phyloP scores from a whole-genome alignment of 1,139 yeast genomes.

The Pichia sp. region DNA sequence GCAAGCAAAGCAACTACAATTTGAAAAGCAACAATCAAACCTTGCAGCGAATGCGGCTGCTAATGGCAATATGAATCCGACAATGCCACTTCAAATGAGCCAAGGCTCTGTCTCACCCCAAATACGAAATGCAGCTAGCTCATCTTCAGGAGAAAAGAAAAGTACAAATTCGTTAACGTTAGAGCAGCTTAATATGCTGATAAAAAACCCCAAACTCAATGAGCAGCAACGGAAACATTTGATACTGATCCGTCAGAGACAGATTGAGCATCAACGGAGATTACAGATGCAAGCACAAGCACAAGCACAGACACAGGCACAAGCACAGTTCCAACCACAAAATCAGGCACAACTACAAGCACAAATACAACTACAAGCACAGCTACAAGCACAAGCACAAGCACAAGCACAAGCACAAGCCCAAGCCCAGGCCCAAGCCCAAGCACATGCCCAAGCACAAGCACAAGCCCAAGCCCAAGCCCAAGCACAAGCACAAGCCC shows the following conservation, averaged over 20 bases:
- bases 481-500: constrained; percentile 20
- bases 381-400: constrained; percentile 14
- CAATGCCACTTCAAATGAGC: constrained; percentile 19
- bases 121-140: neutral
- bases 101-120: constrained; percentile 21
- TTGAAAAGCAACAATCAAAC: constrained; percentile 21
- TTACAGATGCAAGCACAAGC: constrained; percentile 20
- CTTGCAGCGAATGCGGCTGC: constrained; percentile 27
- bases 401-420: constrained; percentile 29
- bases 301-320: constrained; percentile 16
- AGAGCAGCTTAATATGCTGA: constrained; percentile 18
- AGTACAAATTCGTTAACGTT: constrained; percentile 9
- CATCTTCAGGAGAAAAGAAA: constrained; percentile 8
- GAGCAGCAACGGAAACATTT: constrained; percentile 19
- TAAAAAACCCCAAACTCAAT: constrained; percentile 17
- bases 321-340: constrained; percentile 9
- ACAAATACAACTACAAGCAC: constrained; percentile 20
- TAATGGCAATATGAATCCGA: constrained; percentile 9
- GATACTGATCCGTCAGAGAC: constrained; percentile 16
- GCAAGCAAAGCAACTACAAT: constrained; percentile 31
- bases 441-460: constrained; percentile 10
- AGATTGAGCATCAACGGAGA: constrained; percentile 15
- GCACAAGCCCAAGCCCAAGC: too few relatives aligned
- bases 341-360: constrained; percentile 17
- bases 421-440: constrained; percentile 20